These are phyloP conservation scores for Colletotrichum filicis DNA, from an alignment of 2,329 filamentous ascomycete species.

Conservation along the genomic window DNA sequence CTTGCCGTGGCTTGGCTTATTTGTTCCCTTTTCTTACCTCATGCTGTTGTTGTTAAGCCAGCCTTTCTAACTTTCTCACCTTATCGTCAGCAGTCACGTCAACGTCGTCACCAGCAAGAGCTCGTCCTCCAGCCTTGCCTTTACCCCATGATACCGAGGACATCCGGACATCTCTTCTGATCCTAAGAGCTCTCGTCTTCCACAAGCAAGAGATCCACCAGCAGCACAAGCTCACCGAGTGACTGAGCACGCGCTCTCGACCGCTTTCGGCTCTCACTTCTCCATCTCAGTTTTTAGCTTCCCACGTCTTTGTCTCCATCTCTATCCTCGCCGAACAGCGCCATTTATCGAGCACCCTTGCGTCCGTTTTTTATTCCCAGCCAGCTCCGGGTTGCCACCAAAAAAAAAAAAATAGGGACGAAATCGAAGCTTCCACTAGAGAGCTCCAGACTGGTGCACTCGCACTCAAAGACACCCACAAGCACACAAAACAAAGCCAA, in stretches of 20 bases:
- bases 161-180: background rate
- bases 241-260: background rate
- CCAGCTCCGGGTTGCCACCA: constrained; percentile 1
- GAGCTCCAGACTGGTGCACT: background rate
- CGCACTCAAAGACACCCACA: background rate
- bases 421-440: background rate
- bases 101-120: background rate
- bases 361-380: constrained; percentile 26
- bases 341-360: constrained; percentile 18
- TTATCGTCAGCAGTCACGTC: background rate
- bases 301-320: background rate
- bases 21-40: background rate
- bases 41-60: background rate
- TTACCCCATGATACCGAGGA: constrained; percentile 8
- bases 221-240: background rate
- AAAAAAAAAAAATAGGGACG: background rate
- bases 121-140: background rate
- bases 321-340: background rate
- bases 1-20: constrained; percentile 1
- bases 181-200: background rate
- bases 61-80: background rate
- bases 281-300: background rate
- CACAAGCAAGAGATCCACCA: background rate
- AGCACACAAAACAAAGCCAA: background rate
- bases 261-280: constrained; percentile 18